Percentiles rank a stretch among this genome's conserved stretches.
These are phyloP conservation scores for Candida manassasensis DNA, from an alignment of 805 yeast species.

Conservation along the genomic window DNA sequence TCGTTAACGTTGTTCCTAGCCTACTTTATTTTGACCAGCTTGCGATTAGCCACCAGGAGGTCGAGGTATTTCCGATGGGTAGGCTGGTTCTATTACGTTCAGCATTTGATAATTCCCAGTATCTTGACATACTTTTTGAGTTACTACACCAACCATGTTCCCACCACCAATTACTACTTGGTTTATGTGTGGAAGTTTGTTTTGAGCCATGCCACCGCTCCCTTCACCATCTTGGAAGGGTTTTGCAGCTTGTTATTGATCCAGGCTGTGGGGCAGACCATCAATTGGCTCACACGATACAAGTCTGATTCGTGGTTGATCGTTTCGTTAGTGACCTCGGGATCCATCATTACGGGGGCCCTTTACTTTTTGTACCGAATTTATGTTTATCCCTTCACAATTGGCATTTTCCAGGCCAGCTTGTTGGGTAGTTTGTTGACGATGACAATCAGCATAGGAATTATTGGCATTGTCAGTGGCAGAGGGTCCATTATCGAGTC, in stretches of 20 bases:
- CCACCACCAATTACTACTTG: slow-evolving; percentile 1
- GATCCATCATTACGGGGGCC: slow-evolving; percentile 70
- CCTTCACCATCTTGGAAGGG: slow-evolving; percentile 88
- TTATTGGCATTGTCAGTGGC: slow-evolving; percentile 78
- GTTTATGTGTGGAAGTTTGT: slow-evolving; percentile 61
- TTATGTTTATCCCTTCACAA: slow-evolving; percentile 68
- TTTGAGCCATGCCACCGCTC: slow-evolving; percentile 77
- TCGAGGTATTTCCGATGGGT: slow-evolving; percentile 41
- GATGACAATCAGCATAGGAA: slow-evolving; percentile 63
- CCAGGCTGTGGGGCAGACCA: slow-evolving; percentile 84
- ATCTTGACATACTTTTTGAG: slow-evolving; percentile 65
- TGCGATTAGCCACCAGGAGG: slow-evolving; percentile 51
- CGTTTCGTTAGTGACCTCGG: slow-evolving; percentile 63
- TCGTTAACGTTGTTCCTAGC: slow-evolving; percentile 55
- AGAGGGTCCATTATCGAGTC: slow-evolving; percentile 90
- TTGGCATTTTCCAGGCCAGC: slow-evolving; percentile 73
- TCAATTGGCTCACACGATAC: slow-evolving; percentile 58
- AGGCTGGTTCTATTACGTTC: slow-evolving; percentile 63
- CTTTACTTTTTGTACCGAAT: slow-evolving; percentile 78
- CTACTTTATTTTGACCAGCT: slow-evolving; percentile 69
- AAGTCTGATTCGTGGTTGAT: slow-evolving; percentile 79
- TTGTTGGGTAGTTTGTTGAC: slow-evolving; percentile 83
- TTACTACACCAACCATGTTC: slow-evolving; percentile 28
- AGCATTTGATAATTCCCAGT: slow-evolving; percentile 80
- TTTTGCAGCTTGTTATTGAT: slow-evolving; percentile 87